These are phyloP conservation scores for Fusarium humuli DNA, from an alignment of 2,329 filamentous ascomycete species.

Conservation along the genomic window DNA sequence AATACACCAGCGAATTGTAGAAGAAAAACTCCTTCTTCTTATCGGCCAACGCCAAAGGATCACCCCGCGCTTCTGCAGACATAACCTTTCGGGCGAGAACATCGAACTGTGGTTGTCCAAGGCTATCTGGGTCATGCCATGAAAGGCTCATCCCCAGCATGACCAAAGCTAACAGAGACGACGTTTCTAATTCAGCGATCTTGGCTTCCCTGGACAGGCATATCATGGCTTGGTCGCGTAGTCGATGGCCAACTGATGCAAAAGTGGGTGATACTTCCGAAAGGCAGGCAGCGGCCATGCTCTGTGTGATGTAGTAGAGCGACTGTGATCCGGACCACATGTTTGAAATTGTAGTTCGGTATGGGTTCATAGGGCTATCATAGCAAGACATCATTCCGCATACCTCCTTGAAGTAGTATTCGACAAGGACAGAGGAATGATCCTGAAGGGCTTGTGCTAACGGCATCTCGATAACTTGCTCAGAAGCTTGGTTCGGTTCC, in stretches of 20 bases:
- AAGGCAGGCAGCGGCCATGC: slow-evolving; percentile 72
- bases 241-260: slow-evolving; percentile 61
- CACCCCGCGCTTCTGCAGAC: slow-evolving; percentile 15
- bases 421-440: slow-evolving; percentile 66
- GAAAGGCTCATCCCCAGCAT: slow-evolving; percentile 69
- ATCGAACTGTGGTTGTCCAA: slow-evolving; percentile 54
- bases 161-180: slow-evolving; percentile 67
- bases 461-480: slow-evolving; percentile 18
- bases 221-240: slow-evolving; percentile 63
- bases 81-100: slow-evolving; percentile 32
- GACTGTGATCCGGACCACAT: slow-evolving; percentile 69
- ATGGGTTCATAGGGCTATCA: slow-evolving; percentile 71
- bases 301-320: slow-evolving; percentile 71
- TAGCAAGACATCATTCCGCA: slow-evolving; percentile 73
- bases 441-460: slow-evolving; percentile 46
- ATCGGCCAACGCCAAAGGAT: slow-evolving; percentile 22
- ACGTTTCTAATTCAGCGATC: slow-evolving; percentile 61
- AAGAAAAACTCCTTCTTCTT: slow-evolving; percentile 45
- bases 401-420: slow-evolving; percentile 73
- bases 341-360: slow-evolving; percentile 67
- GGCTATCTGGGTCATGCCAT: slow-evolving; percentile 68
- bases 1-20: slow-evolving; percentile 45
- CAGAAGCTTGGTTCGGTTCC: slow-evolving; percentile 3
- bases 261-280: slow-evolving; percentile 61
- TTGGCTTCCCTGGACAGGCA: slow-evolving; percentile 62